Evolutionary conservation across 108 stramenopile species (phyloP).

Genomic region (Conticribra guillardii): DNA sequence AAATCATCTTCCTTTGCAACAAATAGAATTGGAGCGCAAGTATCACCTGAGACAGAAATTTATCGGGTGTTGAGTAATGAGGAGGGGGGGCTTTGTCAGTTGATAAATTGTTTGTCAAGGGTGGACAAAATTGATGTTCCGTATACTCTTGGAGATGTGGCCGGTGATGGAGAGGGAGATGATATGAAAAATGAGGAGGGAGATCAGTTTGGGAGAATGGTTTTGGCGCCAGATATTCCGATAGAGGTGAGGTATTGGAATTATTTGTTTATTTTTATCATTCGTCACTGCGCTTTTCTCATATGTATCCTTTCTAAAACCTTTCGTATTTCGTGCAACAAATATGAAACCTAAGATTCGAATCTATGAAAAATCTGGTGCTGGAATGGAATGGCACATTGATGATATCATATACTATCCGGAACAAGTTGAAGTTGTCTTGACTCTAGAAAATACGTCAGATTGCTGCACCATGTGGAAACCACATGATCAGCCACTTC

Average conservation of each 20-base stretch:
- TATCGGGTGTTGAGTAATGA: conserved; percentile 42
- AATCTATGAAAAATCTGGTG: conserved; percentile 69
- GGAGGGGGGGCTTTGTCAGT: conserved; percentile 51
- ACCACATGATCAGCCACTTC: conserved; percentile 1
- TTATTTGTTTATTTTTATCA: neutral
- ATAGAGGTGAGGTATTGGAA: conserved; percentile 51
- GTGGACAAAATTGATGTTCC: too few relatives aligned
- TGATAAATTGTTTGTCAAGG: conserved; percentile 53
- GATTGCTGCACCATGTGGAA: conserved; percentile 80
- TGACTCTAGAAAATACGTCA: conserved; percentile 83
- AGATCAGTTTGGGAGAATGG: conserved; percentile 10
- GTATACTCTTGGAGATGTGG: too few relatives aligned
- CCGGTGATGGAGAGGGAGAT: neutral
- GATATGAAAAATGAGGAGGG: neutral
- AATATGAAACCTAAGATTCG: conserved; percentile 39
- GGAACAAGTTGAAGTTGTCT: conserved; percentile 71
- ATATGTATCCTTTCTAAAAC: too few relatives aligned
- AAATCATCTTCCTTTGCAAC: conserved; percentile 64
- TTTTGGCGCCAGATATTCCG: conserved; percentile 51
- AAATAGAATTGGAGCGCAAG: conserved; percentile 57
- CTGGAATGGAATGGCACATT: conserved; percentile 78
- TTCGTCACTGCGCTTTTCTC: too few relatives aligned
- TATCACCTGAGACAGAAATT: conserved; percentile 25
- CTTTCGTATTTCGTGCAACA: too few relatives aligned
- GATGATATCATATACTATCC: conserved; percentile 76